These are phyloP conservation scores for Fagopyrum esculentum DNA, from an alignment of 148 eudicot genomes.

Conservation along the genomic window DNA sequence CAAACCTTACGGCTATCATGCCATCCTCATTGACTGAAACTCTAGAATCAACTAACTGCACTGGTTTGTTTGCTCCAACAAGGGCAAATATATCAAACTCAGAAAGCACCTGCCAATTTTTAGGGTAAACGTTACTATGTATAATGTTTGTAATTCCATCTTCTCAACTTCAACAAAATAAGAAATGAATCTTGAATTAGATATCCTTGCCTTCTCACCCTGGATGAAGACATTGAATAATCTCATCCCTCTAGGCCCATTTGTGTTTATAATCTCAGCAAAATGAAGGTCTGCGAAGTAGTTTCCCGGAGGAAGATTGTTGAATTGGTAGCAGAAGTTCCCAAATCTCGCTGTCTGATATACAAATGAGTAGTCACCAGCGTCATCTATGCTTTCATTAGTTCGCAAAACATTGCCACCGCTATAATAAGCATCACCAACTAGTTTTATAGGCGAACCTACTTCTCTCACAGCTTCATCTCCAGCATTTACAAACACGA, in stretches of 20 bases:
- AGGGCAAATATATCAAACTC: conserved; percentile 82
- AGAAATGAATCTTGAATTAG: background rate
- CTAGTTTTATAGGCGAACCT: conserved; percentile 34
- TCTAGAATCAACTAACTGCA: conserved; percentile 66
- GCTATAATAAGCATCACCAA: conserved; percentile 54
- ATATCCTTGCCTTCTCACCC: conserved; percentile 77
- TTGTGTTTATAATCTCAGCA: conserved; percentile 64
- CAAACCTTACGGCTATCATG: conserved; percentile 51
- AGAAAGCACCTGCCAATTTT: conserved; percentile 58
- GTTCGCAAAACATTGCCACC: conserved; percentile 73
- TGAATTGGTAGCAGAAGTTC: conserved; percentile 55
- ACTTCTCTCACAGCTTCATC: conserved; percentile 30
- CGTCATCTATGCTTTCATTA: conserved; percentile 52
- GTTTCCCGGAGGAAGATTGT: conserved; percentile 53
- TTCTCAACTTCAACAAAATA: background rate
- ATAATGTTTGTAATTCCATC: background rate
- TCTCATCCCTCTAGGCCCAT: conserved; percentile 88
- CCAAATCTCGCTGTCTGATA: conserved; percentile 82
- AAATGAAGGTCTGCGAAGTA: conserved; percentile 86
- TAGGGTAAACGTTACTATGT: background rate
- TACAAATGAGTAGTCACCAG: conserved; percentile 58
- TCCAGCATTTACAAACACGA: conserved; percentile 81
- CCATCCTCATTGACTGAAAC: conserved; percentile 62
- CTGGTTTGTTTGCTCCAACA: conserved; percentile 91
- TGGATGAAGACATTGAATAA: conserved; percentile 76